Evolutionary conservation across 768 basidiomycete genomes (phyloP).

Genomic region (Postia placenta): DNA sequence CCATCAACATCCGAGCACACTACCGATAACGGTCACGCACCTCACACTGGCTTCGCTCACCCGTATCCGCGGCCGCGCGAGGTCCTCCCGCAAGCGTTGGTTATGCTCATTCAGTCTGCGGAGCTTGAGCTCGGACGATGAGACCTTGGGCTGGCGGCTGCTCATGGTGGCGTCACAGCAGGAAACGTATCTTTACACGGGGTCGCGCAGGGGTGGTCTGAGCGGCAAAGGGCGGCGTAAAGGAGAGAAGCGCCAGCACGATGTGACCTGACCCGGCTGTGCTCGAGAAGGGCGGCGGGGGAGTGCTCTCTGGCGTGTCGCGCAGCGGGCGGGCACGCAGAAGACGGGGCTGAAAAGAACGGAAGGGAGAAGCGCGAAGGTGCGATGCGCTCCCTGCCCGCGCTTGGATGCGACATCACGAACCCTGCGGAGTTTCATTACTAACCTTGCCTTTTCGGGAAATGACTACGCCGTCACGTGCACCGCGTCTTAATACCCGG

Average conservation of each 20-base stretch:
- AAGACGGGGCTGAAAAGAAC: slow-evolving; percentile 2
- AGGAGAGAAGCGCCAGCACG: background rate
- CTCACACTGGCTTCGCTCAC: slow-evolving; percentile 69
- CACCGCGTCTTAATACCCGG: background rate
- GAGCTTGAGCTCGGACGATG: slow-evolving; percentile 79
- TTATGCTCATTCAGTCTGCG: slow-evolving; percentile 76
- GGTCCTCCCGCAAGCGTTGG: slow-evolving; percentile 62
- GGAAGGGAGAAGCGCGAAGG: slow-evolving; percentile 4
- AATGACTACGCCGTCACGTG: background rate
- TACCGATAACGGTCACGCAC: slow-evolving; percentile 32
- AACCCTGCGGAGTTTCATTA: background rate
- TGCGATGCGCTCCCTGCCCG: background rate
- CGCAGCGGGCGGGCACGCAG: background rate
- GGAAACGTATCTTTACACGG: no score
- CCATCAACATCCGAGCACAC: background rate
- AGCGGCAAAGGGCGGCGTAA: background rate
- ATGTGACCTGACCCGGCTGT: slow-evolving; percentile 1
- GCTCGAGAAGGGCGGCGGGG: background rate
- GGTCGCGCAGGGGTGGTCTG: background rate
- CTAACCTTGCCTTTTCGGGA: background rate
- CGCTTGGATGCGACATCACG: background rate
- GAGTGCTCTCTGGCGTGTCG: background rate
- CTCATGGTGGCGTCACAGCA: no score
- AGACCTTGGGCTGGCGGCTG: slow-evolving; percentile 42
- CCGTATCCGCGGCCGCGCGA: slow-evolving; percentile 62